phyloP scores from a whole-genome alignment of 2,329 filamentous ascomycete genomes.

The Colletotrichum gigasporum region DNA sequence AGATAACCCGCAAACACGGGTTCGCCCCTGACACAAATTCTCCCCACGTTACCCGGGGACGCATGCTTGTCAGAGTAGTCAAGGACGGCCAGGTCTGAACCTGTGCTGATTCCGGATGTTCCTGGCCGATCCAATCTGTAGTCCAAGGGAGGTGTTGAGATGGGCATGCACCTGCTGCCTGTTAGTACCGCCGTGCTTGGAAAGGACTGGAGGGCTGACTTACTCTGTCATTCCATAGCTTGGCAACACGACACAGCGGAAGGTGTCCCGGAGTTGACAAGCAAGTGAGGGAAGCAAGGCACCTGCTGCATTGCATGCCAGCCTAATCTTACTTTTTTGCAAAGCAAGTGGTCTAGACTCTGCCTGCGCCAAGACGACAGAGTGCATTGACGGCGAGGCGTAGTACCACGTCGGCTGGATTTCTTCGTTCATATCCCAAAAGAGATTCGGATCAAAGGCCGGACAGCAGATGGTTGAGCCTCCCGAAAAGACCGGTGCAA shows the following conservation, averaged over 20 bases:
- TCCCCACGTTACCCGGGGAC: slow-evolving; percentile 48
- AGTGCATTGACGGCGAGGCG: slow-evolving; percentile 66
- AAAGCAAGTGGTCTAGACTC: slow-evolving; percentile 49
- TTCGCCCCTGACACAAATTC: slow-evolving; percentile 60
- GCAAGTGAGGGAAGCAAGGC: slow-evolving; percentile 62
- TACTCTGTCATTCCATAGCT: slow-evolving; percentile 68
- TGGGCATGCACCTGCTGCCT: slow-evolving; percentile 60
- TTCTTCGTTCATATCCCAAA: slow-evolving; percentile 63
- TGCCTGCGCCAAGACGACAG: slow-evolving; percentile 59
- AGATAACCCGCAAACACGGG: slow-evolving; percentile 63
- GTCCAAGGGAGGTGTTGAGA: slow-evolving; percentile 62
- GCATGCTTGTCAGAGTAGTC: slow-evolving; percentile 48
- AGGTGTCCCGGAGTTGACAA: slow-evolving; percentile 56
- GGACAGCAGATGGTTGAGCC: slow-evolving; percentile 64
- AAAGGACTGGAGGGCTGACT: slow-evolving; percentile 20
- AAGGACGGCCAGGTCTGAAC: slow-evolving; percentile 61
- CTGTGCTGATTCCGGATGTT: slow-evolving; percentile 61
- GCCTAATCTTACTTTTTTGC: slow-evolving; percentile 53
- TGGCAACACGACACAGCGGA: slow-evolving; percentile 61
- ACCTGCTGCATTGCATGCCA: slow-evolving; percentile 66
- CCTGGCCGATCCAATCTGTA: slow-evolving; percentile 61
- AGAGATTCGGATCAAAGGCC: slow-evolving; percentile 62
- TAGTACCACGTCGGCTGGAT: slow-evolving; percentile 65
- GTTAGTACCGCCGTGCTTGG: background rate
- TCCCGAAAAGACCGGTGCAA: slow-evolving; percentile 62